These are phyloP conservation scores for Bruguiera parviflora DNA, from an alignment of 345 rosid genomes.

Conservation along the genomic window DNA sequence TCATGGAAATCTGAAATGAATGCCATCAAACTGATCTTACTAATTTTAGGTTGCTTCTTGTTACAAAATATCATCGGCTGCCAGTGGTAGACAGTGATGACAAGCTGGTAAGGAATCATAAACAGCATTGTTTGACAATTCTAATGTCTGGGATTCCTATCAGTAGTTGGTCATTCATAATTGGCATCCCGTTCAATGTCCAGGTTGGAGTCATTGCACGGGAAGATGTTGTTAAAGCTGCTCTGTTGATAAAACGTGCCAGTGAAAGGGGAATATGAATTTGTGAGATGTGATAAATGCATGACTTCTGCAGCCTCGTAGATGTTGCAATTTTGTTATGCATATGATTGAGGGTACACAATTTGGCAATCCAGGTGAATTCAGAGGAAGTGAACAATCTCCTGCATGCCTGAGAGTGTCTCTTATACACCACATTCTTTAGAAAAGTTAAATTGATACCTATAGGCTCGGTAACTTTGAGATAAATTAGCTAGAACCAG, in stretches of 20 bases:
- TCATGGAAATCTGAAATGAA: background rate
- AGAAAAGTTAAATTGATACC: background rate
- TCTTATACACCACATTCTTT: background rate
- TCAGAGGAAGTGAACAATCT: background rate
- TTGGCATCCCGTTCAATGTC: conserved; percentile 13
- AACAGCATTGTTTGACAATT: background rate
- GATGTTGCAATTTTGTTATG: background rate
- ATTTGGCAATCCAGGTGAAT: background rate
- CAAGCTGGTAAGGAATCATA: conserved; percentile 54
- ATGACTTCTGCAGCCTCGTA: background rate
- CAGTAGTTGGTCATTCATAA: background rate
- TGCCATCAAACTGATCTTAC: background rate
- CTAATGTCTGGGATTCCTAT: conserved; percentile 6
- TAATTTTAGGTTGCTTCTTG: conserved; percentile 67
- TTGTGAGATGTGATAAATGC: conserved; percentile 8
- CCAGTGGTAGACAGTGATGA: conserved; percentile 79
- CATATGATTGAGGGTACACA: background rate
- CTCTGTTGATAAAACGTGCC: conserved; percentile 58
- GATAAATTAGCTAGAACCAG: background rate
- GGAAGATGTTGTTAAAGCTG: conserved; percentile 73
- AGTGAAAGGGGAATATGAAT: conserved; percentile 28
- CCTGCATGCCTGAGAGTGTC: background rate
- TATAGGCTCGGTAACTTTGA: background rate
- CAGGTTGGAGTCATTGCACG: conserved; percentile 82
- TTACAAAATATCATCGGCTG: conserved; percentile 79